These are phyloP conservation scores for Tricladium varicosporioides DNA, from an alignment of 2,329 filamentous ascomycete species.

Conservation along the genomic window DNA sequence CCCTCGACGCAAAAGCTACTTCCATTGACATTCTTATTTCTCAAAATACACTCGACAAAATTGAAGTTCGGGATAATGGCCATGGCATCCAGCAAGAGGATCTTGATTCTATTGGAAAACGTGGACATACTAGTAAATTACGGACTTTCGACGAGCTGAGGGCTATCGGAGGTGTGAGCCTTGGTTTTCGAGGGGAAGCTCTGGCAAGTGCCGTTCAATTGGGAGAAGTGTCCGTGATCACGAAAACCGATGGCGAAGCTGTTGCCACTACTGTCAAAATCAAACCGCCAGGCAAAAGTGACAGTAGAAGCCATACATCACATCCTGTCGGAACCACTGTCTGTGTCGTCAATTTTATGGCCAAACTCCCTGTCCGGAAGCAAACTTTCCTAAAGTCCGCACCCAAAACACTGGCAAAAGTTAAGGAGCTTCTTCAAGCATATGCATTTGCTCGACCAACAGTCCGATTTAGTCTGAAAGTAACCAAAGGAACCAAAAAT, in stretches of 20 bases:
- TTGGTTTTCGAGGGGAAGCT: constrained; percentile 78
- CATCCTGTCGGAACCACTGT: constrained; percentile 70
- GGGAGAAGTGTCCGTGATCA: constrained; percentile 60
- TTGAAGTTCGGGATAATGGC: constrained; percentile 75
- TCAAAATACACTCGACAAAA: constrained; percentile 63
- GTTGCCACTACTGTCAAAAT: constrained; percentile 53
- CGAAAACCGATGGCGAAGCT: constrained; percentile 58
- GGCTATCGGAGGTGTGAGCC: constrained; percentile 51
- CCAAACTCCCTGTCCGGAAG: constrained; percentile 60
- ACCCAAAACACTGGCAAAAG: constrained; percentile 52
- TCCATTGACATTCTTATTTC: constrained; percentile 64
- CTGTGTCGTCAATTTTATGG: constrained; percentile 57
- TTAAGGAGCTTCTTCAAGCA: constrained; percentile 58
- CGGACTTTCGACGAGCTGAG: constrained; percentile 60
- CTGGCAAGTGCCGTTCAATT: constrained; percentile 64
- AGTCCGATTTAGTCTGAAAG: constrained; percentile 59
- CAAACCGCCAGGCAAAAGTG: constrained; percentile 38
- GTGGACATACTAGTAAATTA: constrained; percentile 75
- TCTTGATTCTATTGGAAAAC: constrained; percentile 58
- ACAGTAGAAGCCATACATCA: constrained; percentile 38
- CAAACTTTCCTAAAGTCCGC: constrained; percentile 57
- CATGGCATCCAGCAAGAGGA: constrained; percentile 64
- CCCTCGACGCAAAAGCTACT: constrained; percentile 68
- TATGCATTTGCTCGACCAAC: constrained; percentile 66
- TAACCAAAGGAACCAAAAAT: constrained; percentile 49